Conservation (phyloP, 768 basidiomycete genomes). For the Amanita brunnescens region DNA sequence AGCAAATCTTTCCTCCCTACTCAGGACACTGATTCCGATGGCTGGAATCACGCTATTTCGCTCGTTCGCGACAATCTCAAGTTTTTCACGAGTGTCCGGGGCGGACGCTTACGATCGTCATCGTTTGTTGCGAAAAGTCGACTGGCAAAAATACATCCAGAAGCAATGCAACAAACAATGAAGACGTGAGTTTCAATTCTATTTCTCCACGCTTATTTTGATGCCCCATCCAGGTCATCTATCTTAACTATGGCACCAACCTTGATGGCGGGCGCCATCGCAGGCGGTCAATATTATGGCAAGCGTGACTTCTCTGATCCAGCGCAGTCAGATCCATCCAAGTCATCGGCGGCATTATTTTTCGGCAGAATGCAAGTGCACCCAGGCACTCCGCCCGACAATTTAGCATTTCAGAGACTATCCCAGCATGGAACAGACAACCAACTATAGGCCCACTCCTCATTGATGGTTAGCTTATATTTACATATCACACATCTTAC, state of each 20-base stretch:
- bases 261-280: conserved; percentile 35
- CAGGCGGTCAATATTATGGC: conserved; percentile 65
- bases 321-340: conserved; percentile 66
- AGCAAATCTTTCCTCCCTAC: conserved; percentile 55
- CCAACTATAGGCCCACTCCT: background rate
- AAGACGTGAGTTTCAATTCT: conserved; percentile 25
- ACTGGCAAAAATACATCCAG: conserved; percentile 33
- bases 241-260: conserved; percentile 46
- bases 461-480: background rate
- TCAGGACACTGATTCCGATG: conserved; percentile 45
- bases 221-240: conserved; percentile 17
- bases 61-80: conserved; percentile 80
- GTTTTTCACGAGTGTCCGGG: conserved; percentile 76
- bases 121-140: conserved; percentile 81
- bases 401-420: conserved; percentile 30
- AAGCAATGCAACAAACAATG: conserved; percentile 40
- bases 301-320: conserved; percentile 61
- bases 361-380: conserved; percentile 83
- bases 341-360: conserved; percentile 75
- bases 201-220: background rate
- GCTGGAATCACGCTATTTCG: conserved; percentile 75
- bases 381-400: conserved; percentile 70
- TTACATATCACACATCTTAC: background rate
- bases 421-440: background rate
- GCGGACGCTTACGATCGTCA: conserved; percentile 80